Conservation (phyloP, 2,329 filamentous ascomycete genomes). For the Aschersonia sp. region DNA sequence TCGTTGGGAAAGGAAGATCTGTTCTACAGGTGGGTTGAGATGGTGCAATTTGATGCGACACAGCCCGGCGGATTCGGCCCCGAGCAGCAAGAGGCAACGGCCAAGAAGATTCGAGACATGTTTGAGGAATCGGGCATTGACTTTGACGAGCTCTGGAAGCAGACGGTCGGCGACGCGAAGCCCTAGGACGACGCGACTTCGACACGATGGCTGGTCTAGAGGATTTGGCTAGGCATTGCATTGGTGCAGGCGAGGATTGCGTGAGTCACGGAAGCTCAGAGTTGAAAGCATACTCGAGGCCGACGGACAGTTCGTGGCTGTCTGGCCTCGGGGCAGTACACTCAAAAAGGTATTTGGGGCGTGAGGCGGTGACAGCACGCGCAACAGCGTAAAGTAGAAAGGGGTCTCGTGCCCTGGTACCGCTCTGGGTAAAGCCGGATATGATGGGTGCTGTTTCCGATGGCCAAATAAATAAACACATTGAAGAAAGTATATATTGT, state of each 20-base stretch:
- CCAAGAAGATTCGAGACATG: slow-evolving; percentile 58
- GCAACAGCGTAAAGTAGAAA: neutral
- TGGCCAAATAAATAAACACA: no score
- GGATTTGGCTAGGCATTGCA: no score
- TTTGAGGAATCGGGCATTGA: slow-evolving; percentile 66
- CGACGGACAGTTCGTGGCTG: neutral
- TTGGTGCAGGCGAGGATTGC: no score
- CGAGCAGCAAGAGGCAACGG: slow-evolving; percentile 58
- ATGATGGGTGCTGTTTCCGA: no score
- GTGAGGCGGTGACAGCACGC: no score
- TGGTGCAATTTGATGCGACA: slow-evolving; percentile 76
- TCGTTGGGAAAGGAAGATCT: slow-evolving; percentile 72
- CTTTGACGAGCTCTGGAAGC: slow-evolving; percentile 67
- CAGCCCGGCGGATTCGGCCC: slow-evolving; percentile 64
- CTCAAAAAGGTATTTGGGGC: no score
- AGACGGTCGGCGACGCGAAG: slow-evolving; percentile 29
- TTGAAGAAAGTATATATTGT: no score
- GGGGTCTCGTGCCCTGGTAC: neutral
- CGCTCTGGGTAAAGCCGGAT: neutral
- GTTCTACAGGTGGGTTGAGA: slow-evolving; percentile 87
- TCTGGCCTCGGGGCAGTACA: neutral
- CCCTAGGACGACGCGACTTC: neutral
- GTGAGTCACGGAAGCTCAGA: no score
- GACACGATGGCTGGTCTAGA: no score
- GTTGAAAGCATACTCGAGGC: slow-evolving; percentile 4